phyloP scores from a whole-genome alignment of 2,329 filamentous ascomycete genomes.

The Aspergillus tubingensis region DNA sequence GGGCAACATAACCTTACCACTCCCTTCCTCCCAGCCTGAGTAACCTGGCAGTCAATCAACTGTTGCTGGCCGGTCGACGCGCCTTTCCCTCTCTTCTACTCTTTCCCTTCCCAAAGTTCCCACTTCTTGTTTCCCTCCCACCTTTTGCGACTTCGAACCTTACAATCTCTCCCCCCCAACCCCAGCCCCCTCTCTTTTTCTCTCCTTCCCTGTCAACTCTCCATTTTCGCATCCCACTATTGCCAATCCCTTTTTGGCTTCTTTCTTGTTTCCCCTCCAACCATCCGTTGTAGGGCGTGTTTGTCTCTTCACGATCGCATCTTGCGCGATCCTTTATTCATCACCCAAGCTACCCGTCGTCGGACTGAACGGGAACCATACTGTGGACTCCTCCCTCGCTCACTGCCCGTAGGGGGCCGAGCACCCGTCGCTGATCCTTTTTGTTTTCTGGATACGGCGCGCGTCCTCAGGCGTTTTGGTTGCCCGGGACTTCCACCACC shows the following conservation, averaged over 20 bases:
- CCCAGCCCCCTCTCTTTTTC: not conserved
- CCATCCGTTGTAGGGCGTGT: constrained; percentile 10
- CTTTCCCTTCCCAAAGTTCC: not conserved
- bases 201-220: not conserved
- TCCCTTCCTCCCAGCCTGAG: not conserved
- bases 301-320: not conserved
- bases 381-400: constrained; percentile 4
- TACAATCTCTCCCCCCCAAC: not conserved
- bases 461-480: constrained; percentile 32
- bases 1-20: constrained; percentile 3
- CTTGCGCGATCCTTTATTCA: constrained; percentile 3
- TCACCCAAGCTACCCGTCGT: not conserved
- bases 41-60: not conserved
- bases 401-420: constrained; percentile 11
- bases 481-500: constrained; percentile 25
- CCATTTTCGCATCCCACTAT: constrained; percentile 1
- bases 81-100: not conserved
- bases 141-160: not conserved
- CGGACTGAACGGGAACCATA: not conserved
- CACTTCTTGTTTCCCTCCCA: not conserved
- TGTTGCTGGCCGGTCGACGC: not conserved
- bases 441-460: constrained; percentile 38
- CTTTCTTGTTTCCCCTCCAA: constrained; percentile 9
- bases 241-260: constrained; percentile 2
- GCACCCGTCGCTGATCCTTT: constrained; percentile 21